phyloP scores from a whole-genome alignment of 441 rosid genomes.

The Omphalea diandra region DNA sequence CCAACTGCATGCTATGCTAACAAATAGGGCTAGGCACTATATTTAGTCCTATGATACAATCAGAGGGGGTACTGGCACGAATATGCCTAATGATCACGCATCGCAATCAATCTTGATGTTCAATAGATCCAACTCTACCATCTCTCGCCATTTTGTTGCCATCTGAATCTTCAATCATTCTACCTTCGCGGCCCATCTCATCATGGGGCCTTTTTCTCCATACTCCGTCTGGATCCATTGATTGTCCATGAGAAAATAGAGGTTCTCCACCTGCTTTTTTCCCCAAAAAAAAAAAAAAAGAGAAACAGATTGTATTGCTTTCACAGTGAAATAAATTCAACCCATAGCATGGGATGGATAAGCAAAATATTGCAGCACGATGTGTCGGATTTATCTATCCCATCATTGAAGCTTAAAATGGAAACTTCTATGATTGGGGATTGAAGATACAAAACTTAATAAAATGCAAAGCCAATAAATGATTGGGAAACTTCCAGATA shows the following conservation, averaged over 20 bases:
- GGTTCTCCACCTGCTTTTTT: constrained; percentile 51
- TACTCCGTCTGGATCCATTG: constrained; percentile 35
- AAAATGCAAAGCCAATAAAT: neutral
- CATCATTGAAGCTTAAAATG: neutral
- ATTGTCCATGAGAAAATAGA: constrained; percentile 33
- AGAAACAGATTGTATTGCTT: constrained; percentile 21
- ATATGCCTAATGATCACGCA: constrained; percentile 1
- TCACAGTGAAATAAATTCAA: constrained; percentile 16
- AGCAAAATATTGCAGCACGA: constrained; percentile 6
- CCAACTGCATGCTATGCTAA: constrained; percentile 17
- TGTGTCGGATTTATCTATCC: neutral
- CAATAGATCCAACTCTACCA: constrained; percentile 20
- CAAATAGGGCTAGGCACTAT: constrained; percentile 14
- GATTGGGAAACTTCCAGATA: neutral
- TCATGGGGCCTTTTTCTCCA: constrained; percentile 38
- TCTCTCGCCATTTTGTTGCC: constrained; percentile 30
- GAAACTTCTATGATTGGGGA: neutral
- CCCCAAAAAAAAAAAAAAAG: constrained; percentile 27
- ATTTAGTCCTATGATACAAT: constrained; percentile 24
- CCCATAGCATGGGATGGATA: too few relatives aligned
- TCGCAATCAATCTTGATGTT: constrained; percentile 15
- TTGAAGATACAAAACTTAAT: neutral
- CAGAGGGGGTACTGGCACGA: too few relatives aligned
- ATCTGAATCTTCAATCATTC: constrained; percentile 36
- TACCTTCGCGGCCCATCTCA: constrained; percentile 34